Evolutionary conservation across 768 basidiomycete species (phyloP).

Genomic region (Rhizopogon rudus): DNA sequence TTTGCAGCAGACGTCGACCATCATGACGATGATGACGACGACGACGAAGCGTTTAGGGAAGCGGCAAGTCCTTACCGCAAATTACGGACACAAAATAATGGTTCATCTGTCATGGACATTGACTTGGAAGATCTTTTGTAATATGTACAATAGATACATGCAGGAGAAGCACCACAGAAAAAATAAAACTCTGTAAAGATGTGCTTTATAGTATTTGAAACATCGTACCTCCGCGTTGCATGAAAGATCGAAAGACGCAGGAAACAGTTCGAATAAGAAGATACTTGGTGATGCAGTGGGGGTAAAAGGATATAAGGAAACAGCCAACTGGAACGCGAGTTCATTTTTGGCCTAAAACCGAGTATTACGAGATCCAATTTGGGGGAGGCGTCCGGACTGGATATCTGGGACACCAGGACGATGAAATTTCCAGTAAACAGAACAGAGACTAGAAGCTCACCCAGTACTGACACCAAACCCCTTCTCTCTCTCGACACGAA

Average conservation of each 20-base stretch:
- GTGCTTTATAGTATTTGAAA: too few relatives aligned
- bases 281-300: background rate
- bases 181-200: background rate
- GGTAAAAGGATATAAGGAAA: background rate
- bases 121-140: slow-evolving; percentile 20
- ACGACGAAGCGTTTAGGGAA: slow-evolving; percentile 1
- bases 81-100: slow-evolving; percentile 6
- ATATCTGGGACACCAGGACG: slow-evolving; percentile 31
- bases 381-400: slow-evolving; percentile 38
- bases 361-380: slow-evolving; percentile 25
- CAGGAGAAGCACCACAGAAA: background rate
- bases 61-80: slow-evolving; percentile 1
- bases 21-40: slow-evolving; percentile 4
- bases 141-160: slow-evolving; percentile 1
- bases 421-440: background rate
- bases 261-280: background rate
- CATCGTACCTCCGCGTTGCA: too few relatives aligned
- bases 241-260: background rate
- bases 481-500: slow-evolving; percentile 82
- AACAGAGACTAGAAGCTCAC: slow-evolving; percentile 37
- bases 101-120: slow-evolving; percentile 23
- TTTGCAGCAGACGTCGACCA: slow-evolving; percentile 19
- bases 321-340: background rate
- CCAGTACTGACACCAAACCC: slow-evolving; percentile 78
- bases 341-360: background rate